Base-by-base conservation (phyloP, 495 filamentous ascomycete species). In the Aspergillus steynii region DNA sequence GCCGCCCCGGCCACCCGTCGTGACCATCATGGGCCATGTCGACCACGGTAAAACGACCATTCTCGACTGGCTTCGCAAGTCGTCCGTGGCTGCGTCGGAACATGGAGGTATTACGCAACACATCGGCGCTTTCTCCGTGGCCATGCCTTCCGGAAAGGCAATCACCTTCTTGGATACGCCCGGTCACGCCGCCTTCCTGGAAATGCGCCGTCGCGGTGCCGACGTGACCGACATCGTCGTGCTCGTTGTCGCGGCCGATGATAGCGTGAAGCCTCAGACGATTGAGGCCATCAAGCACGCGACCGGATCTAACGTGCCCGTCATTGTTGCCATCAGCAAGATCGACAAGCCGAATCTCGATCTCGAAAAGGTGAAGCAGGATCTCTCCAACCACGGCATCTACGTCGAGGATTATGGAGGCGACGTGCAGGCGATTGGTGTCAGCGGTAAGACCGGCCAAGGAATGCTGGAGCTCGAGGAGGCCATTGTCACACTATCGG, bases 11-110 rank as follows among this genome's bases (percentile, higher is more conserved):
- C 94, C 96, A 7, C 96, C 96, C 5, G 90, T 99, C 14, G 95
- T 99, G 47, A 99, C 96, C 14, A 98, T 99, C 70, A 99, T 99
- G 96, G 96, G 96, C 6, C 96, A 99, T 65, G 96, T 99, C 65
- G 96, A 99, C 70, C 96, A 99, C 72, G 96, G 96, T 31, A 99
- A 99, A 79, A 99, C 96, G 0, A 98, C 96, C 0, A 85, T 99
- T 32, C 80, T 99, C 8, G 96, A 99, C 64, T 98, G 87, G 78
- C 81, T 99, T 32, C 92, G 96, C 12, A 93, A 96, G 64, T 94
- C 92, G 4, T 96, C 92, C 1, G 87, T 98, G 34, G 96, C 88
- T 25, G 91, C 89, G 2, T 85, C 88, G 50, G 96, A 99, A 71
- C 92, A 97, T 66, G 96, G 96, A 59, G 96, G 96, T 46, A 99